Base-by-base conservation (phyloP, 176 grass and related monocot species). In the Guadua angustifolia region DNA sequence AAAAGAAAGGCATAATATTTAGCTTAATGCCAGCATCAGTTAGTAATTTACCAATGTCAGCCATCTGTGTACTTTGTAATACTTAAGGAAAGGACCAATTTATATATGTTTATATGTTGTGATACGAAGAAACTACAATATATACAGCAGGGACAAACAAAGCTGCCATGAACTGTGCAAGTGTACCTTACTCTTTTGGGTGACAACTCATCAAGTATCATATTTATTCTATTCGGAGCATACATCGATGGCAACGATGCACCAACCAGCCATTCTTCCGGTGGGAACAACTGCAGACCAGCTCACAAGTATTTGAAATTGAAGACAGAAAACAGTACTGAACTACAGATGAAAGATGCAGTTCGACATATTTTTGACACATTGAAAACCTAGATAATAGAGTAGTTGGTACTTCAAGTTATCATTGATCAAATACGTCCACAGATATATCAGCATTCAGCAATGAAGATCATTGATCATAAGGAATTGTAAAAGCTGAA, bases 221-320 rank as follows among this genome's bases (percentile, higher is more conserved):
- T 94, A 76, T 71, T 90, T 81, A 98, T 98, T 83, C 84, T 88
- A 55, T 63, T 65, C 78, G 91, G 91, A 35, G 84, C 81, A 85
- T 93, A 98, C 77, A 85, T 95, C 56, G 89, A 93, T 11, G 87
- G 89, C 58, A 93, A 83, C 62, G 84, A 85, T 71, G 66, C 75
- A 74, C 80, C 91, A 81, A 91, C 93, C 26, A 98, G 72, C 95
- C 95, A 98, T 86, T 98, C 91, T 75, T 98, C 91, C 49, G 95
- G 95, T 71, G 95, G 93, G 69, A 90, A 98, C 66, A 90, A 46
- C 95, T 98, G 86, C 73, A 73, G 79, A 39, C 5, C 4, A 86
- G n/a, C 66, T 73, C 52, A 73, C 17, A 32, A 68, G 32, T 78
- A 57, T 83, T 66, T 71, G 42, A 50, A 67, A 65, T 19, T 59